A percentile compares a stretch with the other conserved stretches of the same genome.
Conservation (phyloP, 805 yeast genomes). For the Wickerhamiella kurtzmanii region DNA sequence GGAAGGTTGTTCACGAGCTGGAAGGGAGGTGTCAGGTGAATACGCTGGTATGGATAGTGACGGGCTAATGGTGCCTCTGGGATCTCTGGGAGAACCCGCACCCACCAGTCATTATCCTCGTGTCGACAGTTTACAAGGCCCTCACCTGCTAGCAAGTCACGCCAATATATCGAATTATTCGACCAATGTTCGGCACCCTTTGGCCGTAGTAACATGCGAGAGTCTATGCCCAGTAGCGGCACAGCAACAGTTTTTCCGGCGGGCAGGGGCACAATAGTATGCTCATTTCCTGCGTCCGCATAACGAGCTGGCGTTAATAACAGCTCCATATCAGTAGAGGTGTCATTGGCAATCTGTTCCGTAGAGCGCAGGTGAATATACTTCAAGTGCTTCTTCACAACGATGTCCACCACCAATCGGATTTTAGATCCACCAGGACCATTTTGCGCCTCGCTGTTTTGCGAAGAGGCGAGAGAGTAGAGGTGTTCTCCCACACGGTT, state of each 20-base stretch:
- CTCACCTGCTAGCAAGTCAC: constrained; percentile 34
- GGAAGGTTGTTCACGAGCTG: constrained; percentile 79
- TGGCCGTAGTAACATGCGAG: constrained; percentile 51
- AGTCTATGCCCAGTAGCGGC: constrained; percentile 55
- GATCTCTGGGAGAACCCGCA: constrained; percentile 17
- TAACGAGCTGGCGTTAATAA: constrained; percentile 21
- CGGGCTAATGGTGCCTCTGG: constrained; percentile 54
- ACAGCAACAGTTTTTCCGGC: constrained; percentile 51
- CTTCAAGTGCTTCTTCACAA: constrained; percentile 63
- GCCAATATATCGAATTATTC: constrained; percentile 50
- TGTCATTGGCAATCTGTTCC: constrained; percentile 50
- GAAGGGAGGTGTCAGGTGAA: constrained; percentile 71
- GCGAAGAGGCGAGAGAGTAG: constrained; percentile 45
- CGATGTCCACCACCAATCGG: constrained; percentile 59
- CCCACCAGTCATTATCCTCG: constrained; percentile 17
- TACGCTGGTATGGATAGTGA: constrained; percentile 72
- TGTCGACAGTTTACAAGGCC: constrained; percentile 43
- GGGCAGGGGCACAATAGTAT: constrained; percentile 29
- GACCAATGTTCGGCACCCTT: constrained; percentile 57
- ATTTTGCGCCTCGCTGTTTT: background rate
- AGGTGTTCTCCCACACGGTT: constrained; percentile 75
- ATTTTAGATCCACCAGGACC: constrained; percentile 28
- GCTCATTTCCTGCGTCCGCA: constrained; percentile 25
- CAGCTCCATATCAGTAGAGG: constrained; percentile 42
- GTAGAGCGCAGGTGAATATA: constrained; percentile 68